These are phyloP conservation scores for Groenewaldozyma auringiensis DNA, from an alignment of 1,139 yeast genomes.

Conservation along the genomic window DNA sequence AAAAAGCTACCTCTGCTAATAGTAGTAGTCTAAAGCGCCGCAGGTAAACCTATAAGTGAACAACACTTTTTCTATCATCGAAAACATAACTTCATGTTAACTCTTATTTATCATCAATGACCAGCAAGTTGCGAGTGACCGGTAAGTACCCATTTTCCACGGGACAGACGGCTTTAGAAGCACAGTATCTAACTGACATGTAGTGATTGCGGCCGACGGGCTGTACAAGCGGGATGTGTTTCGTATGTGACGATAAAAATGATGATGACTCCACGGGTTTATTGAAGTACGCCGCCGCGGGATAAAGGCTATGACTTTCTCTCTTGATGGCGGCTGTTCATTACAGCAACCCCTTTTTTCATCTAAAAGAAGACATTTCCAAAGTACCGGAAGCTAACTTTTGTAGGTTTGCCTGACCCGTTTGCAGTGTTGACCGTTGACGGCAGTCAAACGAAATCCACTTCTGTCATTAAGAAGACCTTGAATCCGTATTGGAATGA, in stretches of 20 bases:
- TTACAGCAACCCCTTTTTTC: too few relatives aligned
- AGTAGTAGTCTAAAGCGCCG: too few relatives aligned
- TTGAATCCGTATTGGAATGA: slow-evolving; percentile 98
- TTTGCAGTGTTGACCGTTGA: slow-evolving; percentile 96
- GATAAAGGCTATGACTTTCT: too few relatives aligned
- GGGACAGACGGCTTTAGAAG: background rate
- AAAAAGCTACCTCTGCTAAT: too few relatives aligned
- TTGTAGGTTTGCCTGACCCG: slow-evolving; percentile 66
- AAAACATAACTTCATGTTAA: background rate
- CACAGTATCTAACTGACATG: slow-evolving; percentile 1
- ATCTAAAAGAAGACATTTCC: too few relatives aligned
- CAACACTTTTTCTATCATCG: background rate
- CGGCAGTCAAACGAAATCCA: slow-evolving; percentile 92
- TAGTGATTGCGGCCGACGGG: slow-evolving; percentile 90
- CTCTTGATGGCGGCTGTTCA: too few relatives aligned
- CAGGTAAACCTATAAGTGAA: too few relatives aligned
- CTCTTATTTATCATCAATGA: slow-evolving; percentile 5
- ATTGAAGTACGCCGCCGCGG: too few relatives aligned
- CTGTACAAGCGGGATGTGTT: slow-evolving; percentile 92
- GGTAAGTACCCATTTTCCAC: slow-evolving; percentile 12
- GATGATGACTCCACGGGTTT: too few relatives aligned
- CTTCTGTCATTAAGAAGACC: slow-evolving; percentile 89
- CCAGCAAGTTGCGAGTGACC: slow-evolving; percentile 18
- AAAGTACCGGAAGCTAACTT: too few relatives aligned
- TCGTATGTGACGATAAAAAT: slow-evolving; percentile 50